Evolutionary conservation across 306 rosid genomes (phyloP).

Genomic region (Psophocarpus tetragonolobus): DNA sequence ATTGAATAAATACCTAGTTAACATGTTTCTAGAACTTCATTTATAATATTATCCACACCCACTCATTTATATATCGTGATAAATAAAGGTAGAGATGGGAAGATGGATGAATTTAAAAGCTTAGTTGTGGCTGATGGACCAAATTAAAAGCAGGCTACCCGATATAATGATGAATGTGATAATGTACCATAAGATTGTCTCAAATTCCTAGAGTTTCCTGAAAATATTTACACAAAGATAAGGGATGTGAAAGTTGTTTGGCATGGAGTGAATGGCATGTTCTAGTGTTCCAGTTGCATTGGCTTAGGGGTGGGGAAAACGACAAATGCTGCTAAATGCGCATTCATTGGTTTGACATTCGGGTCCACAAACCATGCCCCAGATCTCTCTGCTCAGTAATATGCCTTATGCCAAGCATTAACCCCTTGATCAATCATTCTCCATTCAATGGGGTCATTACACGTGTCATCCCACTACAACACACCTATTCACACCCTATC

Average conservation of each 20-base stretch:
- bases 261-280: conserved; percentile 52
- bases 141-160: neutral
- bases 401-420: conserved; percentile 15
- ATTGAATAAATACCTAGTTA: neutral
- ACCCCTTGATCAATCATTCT: conserved; percentile 22
- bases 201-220: conserved; percentile 41
- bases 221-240: conserved; percentile 37
- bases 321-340: conserved; percentile 38
- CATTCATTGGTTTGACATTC: conserved; percentile 31
- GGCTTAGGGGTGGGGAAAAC: conserved; percentile 25
- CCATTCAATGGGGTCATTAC: conserved; percentile 40
- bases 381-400: conserved; percentile 14
- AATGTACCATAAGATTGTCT: conserved; percentile 24
- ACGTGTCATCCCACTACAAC: conserved; percentile 36
- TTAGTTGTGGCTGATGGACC: neutral
- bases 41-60: neutral
- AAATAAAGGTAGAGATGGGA: neutral
- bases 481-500: neutral
- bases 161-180: conserved; percentile 22
- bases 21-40: neutral
- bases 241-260: conserved; percentile 49
- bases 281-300: conserved; percentile 7
- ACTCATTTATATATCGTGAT: neutral
- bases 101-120: neutral
- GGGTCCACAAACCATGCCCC: conserved; percentile 28